Conservation (phyloP, 2,329 filamentous ascomycete genomes). For the Neophaeococcomyces mojaviensis region DNA sequence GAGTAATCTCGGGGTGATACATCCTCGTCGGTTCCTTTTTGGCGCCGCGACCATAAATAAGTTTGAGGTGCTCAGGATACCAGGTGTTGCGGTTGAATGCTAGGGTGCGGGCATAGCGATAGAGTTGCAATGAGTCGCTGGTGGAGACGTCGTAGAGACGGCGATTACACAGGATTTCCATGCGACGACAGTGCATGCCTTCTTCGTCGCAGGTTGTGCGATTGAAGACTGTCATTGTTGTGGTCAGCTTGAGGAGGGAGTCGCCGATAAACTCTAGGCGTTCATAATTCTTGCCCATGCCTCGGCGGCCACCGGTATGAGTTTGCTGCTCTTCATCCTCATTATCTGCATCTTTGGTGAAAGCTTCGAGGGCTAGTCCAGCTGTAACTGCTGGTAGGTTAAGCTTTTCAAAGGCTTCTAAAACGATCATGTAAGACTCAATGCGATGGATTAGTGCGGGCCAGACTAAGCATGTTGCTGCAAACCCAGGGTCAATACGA, state of each 20-base stretch:
- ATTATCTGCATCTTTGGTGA: constrained; percentile 84
- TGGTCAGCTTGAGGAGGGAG: constrained; percentile 91
- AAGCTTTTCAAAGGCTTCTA: constrained; percentile 64
- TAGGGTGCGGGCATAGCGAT: constrained; percentile 70
- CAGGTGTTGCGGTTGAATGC: constrained; percentile 64
- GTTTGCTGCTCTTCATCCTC: constrained; percentile 58
- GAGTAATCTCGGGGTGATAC: constrained; percentile 41
- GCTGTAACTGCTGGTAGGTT: constrained; percentile 55
- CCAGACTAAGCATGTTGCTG: constrained; percentile 65
- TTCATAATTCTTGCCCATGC: constrained; percentile 94
- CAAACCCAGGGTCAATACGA: constrained; percentile 62
- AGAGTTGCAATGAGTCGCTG: constrained; percentile 52
- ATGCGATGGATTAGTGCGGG: constrained; percentile 79
- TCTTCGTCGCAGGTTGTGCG: constrained; percentile 71
- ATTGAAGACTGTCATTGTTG: constrained; percentile 77
- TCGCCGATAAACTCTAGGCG: constrained; percentile 89
- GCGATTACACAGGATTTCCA: constrained; percentile 84
- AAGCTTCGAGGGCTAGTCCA: constrained; percentile 70
- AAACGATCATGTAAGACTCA: constrained; percentile 70
- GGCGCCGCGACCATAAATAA: constrained; percentile 63
- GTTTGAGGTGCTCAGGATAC: constrained; percentile 74
- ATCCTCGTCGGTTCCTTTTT: constrained; percentile 20
- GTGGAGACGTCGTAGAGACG: constrained; percentile 76
- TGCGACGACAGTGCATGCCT: constrained; percentile 81
- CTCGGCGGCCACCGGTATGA: constrained; percentile 45